Evolutionary conservation across 768 basidiomycete genomes (phyloP).

Genomic region (Pleurotus giganteus): DNA sequence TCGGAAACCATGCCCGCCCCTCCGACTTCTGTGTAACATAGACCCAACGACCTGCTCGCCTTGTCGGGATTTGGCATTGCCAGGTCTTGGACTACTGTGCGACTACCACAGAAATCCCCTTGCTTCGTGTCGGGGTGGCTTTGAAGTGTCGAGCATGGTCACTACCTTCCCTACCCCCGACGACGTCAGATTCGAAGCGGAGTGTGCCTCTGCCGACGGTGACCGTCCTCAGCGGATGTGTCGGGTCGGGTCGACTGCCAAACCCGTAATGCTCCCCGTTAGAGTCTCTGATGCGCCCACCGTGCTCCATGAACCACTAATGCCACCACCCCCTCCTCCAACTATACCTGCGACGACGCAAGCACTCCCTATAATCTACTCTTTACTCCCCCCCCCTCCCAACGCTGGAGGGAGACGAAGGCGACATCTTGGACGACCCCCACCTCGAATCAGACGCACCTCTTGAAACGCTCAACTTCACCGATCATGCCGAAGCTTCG

Average conservation of each 20-base stretch:
- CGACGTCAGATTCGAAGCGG: conserved; percentile 23
- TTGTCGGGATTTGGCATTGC: background rate
- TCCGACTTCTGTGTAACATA: conserved; percentile 7
- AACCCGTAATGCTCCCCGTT: background rate
- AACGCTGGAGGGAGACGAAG: background rate
- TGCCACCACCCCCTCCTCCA: conserved; percentile 40
- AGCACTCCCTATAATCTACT: conserved; percentile 30
- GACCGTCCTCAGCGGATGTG: conserved; percentile 4
- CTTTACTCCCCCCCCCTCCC: background rate
- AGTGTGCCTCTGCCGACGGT: conserved; percentile 23
- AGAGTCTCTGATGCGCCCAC: conserved; percentile 35
- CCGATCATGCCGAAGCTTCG: conserved; percentile 16
- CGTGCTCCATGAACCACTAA: conserved; percentile 27
- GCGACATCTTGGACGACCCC: background rate
- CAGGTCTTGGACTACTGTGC: background rate
- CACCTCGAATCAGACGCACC: background rate
- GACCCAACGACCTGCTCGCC: background rate
- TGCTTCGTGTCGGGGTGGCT: conserved; percentile 11
- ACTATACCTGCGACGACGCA: conserved; percentile 36
- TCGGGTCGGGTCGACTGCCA: background rate
- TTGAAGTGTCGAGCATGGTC: conserved; percentile 7
- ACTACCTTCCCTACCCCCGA: conserved; percentile 25
- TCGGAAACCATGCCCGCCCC: background rate
- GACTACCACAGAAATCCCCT: conserved; percentile 10
- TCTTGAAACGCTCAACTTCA: background rate